phyloP scores from a whole-genome alignment of 2,329 filamentous ascomycete species.

The Pestalotiopsis sp. region DNA sequence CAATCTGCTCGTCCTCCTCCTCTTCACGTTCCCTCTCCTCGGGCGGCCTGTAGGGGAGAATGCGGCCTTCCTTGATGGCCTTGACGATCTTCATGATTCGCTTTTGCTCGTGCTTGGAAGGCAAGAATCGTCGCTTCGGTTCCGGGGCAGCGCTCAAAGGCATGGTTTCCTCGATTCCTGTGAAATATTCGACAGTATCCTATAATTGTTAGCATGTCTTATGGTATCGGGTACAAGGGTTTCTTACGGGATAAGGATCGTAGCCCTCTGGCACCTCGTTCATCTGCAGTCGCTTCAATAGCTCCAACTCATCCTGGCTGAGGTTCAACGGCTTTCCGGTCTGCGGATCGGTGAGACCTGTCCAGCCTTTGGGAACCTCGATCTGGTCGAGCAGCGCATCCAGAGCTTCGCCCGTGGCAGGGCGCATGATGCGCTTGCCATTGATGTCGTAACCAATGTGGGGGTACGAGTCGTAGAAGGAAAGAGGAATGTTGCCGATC shows the following conservation, averaged over 20 bases:
- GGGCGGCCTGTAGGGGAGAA: constrained; percentile 83
- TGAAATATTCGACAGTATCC: constrained; percentile 93
- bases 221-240: not conserved
- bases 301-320: constrained; percentile 83
- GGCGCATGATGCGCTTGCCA: constrained; percentile 95
- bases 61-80: constrained; percentile 91
- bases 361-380: constrained; percentile 96
- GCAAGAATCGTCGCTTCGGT: constrained; percentile 92
- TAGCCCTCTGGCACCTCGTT: constrained; percentile 89
- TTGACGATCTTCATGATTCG: constrained; percentile 96
- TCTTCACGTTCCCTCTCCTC: constrained; percentile 70
- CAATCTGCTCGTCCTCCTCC: constrained; percentile 72
- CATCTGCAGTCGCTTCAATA: constrained; percentile 85
- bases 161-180: constrained; percentile 88
- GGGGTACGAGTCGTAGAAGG: constrained; percentile 78
- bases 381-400: constrained; percentile 96
- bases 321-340: constrained; percentile 92
- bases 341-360: constrained; percentile 87
- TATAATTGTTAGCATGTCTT: constrained; percentile 27
- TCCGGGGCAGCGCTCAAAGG: constrained; percentile 92
- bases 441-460: constrained; percentile 99
- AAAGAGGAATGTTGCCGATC: constrained; percentile 90
- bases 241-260: constrained; percentile 83
- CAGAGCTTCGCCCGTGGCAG: constrained; percentile 88
- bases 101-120: constrained; percentile 96